A percentile compares a stretch with the other conserved stretches of the same genome.
These are phyloP conservation scores for Verticillium nubilum DNA, from an alignment of 2,329 filamentous ascomycete genomes.

Conservation along the genomic window DNA sequence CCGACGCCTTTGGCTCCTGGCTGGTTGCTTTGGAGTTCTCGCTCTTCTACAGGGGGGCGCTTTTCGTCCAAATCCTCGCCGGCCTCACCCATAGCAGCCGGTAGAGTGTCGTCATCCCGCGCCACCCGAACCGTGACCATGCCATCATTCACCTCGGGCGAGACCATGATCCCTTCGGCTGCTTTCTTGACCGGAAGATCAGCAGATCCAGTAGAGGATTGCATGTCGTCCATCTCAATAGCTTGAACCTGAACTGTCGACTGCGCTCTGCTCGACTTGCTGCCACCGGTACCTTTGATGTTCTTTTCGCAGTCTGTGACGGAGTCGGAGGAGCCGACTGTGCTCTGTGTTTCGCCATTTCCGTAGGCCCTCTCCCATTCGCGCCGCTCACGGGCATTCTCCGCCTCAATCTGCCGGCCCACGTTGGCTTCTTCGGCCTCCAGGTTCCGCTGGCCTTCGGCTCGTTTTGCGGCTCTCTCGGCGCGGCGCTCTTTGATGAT, in stretches of 20 bases:
- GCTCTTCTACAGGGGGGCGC: background rate
- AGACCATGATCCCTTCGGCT: slow-evolving; percentile 24
- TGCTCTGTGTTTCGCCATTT: slow-evolving; percentile 38
- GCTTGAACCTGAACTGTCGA: slow-evolving; percentile 24
- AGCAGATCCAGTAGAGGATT: slow-evolving; percentile 21
- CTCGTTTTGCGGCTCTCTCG: slow-evolving; percentile 42
- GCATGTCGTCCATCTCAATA: slow-evolving; percentile 53
- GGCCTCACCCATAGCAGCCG: slow-evolving; percentile 7
- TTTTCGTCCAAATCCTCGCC: slow-evolving; percentile 24
- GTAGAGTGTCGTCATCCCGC: slow-evolving; percentile 33
- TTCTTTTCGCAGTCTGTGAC: slow-evolving; percentile 43
- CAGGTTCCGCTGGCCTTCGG: slow-evolving; percentile 46
- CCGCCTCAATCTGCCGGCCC: slow-evolving; percentile 60
- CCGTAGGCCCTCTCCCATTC: slow-evolving; percentile 79
- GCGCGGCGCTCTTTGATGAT: slow-evolving; percentile 61
- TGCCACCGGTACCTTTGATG: background rate
- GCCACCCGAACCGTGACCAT: slow-evolving; percentile 49
- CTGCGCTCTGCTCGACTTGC: background rate
- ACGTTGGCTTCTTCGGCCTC: slow-evolving; percentile 64
- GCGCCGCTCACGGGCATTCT: slow-evolving; percentile 54
- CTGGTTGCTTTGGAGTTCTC: background rate
- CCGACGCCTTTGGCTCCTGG: background rate
- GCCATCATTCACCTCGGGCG: slow-evolving; percentile 33
- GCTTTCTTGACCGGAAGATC: slow-evolving; percentile 15
- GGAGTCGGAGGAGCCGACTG: slow-evolving; percentile 39